Conservation (phyloP, 441 rosid species). For the Arabidopsis lyrata region DNA sequence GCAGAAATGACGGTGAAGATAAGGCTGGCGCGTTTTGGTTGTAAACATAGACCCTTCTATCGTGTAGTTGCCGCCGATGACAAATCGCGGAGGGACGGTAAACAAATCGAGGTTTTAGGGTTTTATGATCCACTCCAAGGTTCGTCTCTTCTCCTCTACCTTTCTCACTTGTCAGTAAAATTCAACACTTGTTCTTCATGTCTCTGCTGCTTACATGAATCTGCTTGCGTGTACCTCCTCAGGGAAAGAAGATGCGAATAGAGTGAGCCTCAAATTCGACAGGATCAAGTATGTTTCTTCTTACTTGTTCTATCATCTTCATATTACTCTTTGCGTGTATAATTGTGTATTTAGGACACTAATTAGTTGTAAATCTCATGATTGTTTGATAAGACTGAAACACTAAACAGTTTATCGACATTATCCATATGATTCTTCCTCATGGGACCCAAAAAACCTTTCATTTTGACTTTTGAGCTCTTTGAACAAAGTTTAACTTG, state of each 20-base stretch:
- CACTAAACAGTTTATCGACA: not conserved
- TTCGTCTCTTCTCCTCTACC: conserved; percentile 29
- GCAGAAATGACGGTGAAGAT: conserved; percentile 64
- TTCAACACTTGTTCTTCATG: not conserved
- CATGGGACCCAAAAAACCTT: not conserved
- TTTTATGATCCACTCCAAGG: conserved; percentile 74
- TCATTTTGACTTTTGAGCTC: not conserved
- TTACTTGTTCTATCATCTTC: not conserved
- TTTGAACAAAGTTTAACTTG: not conserved
- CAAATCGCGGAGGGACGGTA: conserved; percentile 76
- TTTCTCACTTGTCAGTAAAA: not conserved
- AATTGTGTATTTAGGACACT: not conserved
- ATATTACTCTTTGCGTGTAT: not conserved
- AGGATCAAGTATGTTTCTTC: conserved; percentile 75
- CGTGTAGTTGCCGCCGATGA: conserved; percentile 74
- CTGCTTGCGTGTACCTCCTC: not conserved
- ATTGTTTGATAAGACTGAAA: not conserved
- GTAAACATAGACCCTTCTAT: conserved; percentile 66
- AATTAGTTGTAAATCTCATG: not conserved
- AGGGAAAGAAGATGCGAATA: conserved; percentile 76
- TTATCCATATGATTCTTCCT: not conserved
- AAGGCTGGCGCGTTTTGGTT: conserved; percentile 69
- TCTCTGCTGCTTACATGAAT: not conserved
- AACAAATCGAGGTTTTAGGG: conserved; percentile 76
- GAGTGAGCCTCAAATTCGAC: conserved; percentile 81